A percentile compares a stretch with the other conserved stretches of the same genome.
Conservation (phyloP, 306 rosid species). For the Prunus padus region DNA sequence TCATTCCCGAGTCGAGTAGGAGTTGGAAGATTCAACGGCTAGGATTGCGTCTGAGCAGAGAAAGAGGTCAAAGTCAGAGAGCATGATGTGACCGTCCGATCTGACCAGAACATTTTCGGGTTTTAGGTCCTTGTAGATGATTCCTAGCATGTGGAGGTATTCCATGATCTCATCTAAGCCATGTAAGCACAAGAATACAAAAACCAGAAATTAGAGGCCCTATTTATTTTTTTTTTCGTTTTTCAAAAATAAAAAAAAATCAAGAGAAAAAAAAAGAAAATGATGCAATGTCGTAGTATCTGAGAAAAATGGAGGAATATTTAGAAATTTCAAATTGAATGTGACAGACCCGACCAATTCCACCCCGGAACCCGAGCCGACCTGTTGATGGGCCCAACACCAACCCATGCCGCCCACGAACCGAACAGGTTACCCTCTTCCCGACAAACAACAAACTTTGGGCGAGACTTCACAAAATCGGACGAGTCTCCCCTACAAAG, state of each 20-base stretch:
- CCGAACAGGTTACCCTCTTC: too few relatives aligned
- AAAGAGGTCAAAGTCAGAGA: conserved; percentile 91
- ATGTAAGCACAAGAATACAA: conserved; percentile 29
- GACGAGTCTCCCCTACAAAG: too few relatives aligned
- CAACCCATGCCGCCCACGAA: too few relatives aligned
- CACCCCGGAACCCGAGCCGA: too few relatives aligned
- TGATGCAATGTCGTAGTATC: neutral
- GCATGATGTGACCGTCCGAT: conserved; percentile 99
- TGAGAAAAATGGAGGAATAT: too few relatives aligned
- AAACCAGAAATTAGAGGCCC: neutral
- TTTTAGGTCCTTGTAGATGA: conserved; percentile 88
- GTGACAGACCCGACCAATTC: too few relatives aligned
- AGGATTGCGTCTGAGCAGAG: conserved; percentile 77
- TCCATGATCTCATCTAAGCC: conserved; percentile 33
- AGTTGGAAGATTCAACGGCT: conserved; percentile 70
- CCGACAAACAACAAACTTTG: too few relatives aligned
- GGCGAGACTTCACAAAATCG: too few relatives aligned
- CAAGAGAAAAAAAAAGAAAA: neutral
- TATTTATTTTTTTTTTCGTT: neutral
- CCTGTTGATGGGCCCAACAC: too few relatives aligned
- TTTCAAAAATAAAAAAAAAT: too few relatives aligned
- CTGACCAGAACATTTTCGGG: conserved; percentile 94
- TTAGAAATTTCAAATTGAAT: too few relatives aligned
- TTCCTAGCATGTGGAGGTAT: conserved; percentile 97
- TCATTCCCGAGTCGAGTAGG: conserved; percentile 25